A percentile compares a stretch with the other conserved stretches of the same genome.
Conservation (phyloP, 306 rosid genomes). For the Sechiopsis laciniata region DNA sequence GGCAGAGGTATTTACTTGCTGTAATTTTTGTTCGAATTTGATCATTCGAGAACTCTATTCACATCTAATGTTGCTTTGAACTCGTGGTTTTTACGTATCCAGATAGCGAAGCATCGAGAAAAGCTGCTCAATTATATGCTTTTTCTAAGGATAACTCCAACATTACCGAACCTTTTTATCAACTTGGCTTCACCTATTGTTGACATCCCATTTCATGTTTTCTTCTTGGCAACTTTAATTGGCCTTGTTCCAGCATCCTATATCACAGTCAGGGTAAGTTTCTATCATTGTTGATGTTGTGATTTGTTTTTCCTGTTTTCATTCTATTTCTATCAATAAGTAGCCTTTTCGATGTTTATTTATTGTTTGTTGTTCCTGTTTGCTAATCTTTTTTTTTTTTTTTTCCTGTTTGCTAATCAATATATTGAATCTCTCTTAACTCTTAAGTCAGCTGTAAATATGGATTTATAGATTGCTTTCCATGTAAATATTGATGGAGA, state of each 20-base stretch:
- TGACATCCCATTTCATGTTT: conserved; percentile 86
- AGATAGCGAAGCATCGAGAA: conserved; percentile 88
- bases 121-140: conserved; percentile 98
- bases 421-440: background rate
- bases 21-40: background rate
- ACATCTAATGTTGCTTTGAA: conserved; percentile 9
- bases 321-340: background rate
- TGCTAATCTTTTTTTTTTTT: background rate
- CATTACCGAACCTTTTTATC: conserved; percentile 92
- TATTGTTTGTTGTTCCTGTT: background rate
- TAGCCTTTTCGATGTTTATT: background rate
- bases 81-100: conserved; percentile 15
- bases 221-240: conserved; percentile 79
- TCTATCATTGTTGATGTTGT: background rate
- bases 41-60: background rate
- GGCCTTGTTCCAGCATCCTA: conserved; percentile 92
- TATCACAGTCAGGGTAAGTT: conserved; percentile 85
- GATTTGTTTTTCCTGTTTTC: conserved; percentile 9
- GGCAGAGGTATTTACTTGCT: conserved; percentile 55
- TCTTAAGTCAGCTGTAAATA: background rate
- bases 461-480: background rate
- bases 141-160: conserved; percentile 88
- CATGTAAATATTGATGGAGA: conserved; percentile 1
- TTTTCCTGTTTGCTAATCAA: background rate
- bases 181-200: conserved; percentile 99